Evolutionary conservation across 1,284 basidiomycete genomes (phyloP), one percentile per base, ranked within the genome.

Genomic region (Gomphus bonarii): DNA sequence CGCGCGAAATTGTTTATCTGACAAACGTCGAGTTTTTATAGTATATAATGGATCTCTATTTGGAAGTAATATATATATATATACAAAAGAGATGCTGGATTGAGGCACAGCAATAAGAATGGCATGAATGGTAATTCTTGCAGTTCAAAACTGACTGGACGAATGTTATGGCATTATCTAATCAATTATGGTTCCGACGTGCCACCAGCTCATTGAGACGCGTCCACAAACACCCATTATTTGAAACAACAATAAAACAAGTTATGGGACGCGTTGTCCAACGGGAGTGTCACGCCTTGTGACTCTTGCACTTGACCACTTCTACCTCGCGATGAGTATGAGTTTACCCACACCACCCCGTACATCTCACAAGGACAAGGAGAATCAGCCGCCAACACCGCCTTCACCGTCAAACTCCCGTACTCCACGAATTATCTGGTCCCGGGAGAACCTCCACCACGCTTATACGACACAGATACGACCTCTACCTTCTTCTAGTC

Each of bases 301-400:
- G 33, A 51, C 50, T 38, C 5, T 43, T 49, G 33, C 47, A 8
- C n/a, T 46, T 43, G 30, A 43, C 33, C 55, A n/a, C 47, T 12
- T 30, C 48, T 35, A 28, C 38, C 54, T 49, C 49, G 44, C 50
- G 28, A 43, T 54, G 38, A 54, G 52, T 58, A 51, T 44, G 60
- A 48, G 52, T 49, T 20, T 59, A 38, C 77, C 74, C 10, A 85
- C 84, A 2, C 84, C 84, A n/a, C 84, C 84, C 1, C 69, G 70
- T 57, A 81, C 84, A 3, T 72, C 75, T 10, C 82, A 83, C 60
- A 72, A 77, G 50, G 69, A 69, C 57, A 82, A 81, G 67, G 75
- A 74, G 60, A 77, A 77, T 64, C 71, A 69, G 44, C 63, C 55
- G 25, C 55, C 55, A n/a, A 50, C 36, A 38, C 55, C 55, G 1